These are phyloP conservation scores for Juglanconis juglandina DNA, from an alignment of 2,329 filamentous ascomycete genomes.

Conservation along the genomic window DNA sequence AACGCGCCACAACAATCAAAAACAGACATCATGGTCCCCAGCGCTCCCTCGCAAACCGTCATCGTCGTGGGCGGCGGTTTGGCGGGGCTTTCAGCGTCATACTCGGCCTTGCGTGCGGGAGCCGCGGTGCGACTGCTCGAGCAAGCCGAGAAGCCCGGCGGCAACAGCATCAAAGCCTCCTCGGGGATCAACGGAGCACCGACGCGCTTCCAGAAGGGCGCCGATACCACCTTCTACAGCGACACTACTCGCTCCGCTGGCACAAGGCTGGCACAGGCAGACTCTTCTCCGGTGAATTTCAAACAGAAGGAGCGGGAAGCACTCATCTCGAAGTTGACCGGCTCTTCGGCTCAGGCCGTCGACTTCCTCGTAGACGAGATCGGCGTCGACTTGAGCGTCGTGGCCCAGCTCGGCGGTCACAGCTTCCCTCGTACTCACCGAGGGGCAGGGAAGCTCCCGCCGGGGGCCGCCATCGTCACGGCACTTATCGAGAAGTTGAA, in stretches of 20 bases:
- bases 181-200: constrained; percentile 63
- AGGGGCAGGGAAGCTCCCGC: constrained; percentile 52
- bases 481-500: constrained; percentile 51
- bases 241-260: constrained; percentile 60
- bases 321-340: constrained; percentile 47
- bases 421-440: constrained; percentile 54
- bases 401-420: constrained; percentile 60
- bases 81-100: constrained; percentile 58
- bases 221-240: constrained; percentile 42
- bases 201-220: constrained; percentile 51
- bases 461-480: constrained; percentile 56
- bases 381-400: constrained; percentile 55
- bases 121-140: constrained; percentile 57
- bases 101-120: constrained; percentile 50
- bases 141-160: constrained; percentile 56
- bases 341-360: constrained; percentile 45
- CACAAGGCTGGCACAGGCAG: constrained; percentile 30
- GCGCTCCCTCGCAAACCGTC: constrained; percentile 31
- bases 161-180: constrained; percentile 65
- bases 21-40: constrained; percentile 13
- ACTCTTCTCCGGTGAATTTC: constrained; percentile 17
- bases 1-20: not conserved
- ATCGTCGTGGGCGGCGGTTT: constrained; percentile 65
- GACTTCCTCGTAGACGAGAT: constrained; percentile 56
- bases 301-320: constrained; percentile 31